These are phyloP conservation scores for Salix suchowensis DNA, from an alignment of 345 rosid genomes.

Conservation along the genomic window DNA sequence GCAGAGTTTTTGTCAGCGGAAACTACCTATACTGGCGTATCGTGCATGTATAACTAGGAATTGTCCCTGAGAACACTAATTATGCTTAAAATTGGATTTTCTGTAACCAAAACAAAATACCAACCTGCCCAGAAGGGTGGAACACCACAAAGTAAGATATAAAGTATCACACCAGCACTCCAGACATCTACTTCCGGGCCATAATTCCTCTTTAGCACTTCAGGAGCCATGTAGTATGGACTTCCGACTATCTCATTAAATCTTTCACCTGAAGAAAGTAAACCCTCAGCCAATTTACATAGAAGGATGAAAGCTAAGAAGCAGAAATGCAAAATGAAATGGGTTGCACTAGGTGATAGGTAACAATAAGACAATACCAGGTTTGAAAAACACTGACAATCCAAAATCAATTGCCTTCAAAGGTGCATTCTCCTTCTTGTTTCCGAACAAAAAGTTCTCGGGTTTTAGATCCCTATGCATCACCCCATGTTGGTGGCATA, in stretches of 20 bases:
- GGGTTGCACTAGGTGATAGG: neutral
- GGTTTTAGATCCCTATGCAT: slow-evolving; percentile 36
- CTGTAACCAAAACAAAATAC: slow-evolving; percentile 2
- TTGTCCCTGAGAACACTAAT: neutral
- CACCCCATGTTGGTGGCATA: slow-evolving; percentile 30
- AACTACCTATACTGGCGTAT: neutral
- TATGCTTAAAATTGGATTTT: neutral
- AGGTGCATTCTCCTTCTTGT: slow-evolving; percentile 31
- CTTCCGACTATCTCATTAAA: slow-evolving; percentile 33
- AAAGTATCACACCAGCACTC: slow-evolving; percentile 39
- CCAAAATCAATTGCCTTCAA: slow-evolving; percentile 37
- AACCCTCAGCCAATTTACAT: neutral
- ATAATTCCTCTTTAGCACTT: slow-evolving; percentile 30
- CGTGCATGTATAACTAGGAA: neutral
- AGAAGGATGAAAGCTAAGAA: neutral
- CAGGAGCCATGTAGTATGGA: slow-evolving; percentile 40
- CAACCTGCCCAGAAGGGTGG: slow-evolving; percentile 39
- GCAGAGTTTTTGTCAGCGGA: neutral
- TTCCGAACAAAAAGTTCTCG: slow-evolving; percentile 31
- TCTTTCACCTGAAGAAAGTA: slow-evolving; percentile 24
- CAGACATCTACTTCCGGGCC: slow-evolving; percentile 37
- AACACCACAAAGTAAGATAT: slow-evolving; percentile 35
- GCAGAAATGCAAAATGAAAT: neutral
- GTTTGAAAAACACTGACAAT: slow-evolving; percentile 30
- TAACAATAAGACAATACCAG: slow-evolving; percentile 16